A percentile compares a stretch with the other conserved stretches of the same genome.
phyloP scores from a whole-genome alignment of 2,329 filamentous ascomycete genomes.

The Xylaria sp. region DNA sequence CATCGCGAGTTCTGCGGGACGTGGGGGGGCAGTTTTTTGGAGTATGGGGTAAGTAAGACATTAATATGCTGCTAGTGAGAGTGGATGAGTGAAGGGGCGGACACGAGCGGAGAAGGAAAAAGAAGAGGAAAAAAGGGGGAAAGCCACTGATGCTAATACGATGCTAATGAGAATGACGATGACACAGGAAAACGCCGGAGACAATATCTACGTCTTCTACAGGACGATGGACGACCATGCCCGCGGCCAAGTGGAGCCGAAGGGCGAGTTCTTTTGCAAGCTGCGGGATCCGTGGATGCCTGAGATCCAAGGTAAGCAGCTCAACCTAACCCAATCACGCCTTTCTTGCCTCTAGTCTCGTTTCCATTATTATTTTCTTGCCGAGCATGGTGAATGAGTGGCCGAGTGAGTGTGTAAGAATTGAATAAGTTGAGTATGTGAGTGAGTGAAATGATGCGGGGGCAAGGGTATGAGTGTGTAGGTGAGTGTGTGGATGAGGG shows the following conservation, averaged over 20 bases:
- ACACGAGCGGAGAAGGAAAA: too few species aligned
- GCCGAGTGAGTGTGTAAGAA: too few species aligned
- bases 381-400: too few species aligned
- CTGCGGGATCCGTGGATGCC: slow-evolving; percentile 48
- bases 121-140: background rate
- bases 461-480: background rate
- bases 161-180: background rate
- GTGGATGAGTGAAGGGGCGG: too few species aligned
- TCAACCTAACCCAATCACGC: too few species aligned
- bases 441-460: background rate
- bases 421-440: too few species aligned
- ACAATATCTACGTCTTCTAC: slow-evolving; percentile 49
- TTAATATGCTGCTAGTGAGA: too few species aligned
- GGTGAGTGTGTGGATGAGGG: too few species aligned
- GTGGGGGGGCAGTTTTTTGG: slow-evolving; percentile 63
- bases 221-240: slow-evolving; percentile 48
- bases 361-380: background rate
- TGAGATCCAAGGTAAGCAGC: slow-evolving; percentile 39
- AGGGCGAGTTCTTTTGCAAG: slow-evolving; percentile 49
- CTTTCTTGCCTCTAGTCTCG: background rate
- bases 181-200: slow-evolving; percentile 44
- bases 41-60: slow-evolving; percentile 58
- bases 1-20: slow-evolving; percentile 64
- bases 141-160: background rate
- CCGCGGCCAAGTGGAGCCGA: slow-evolving; percentile 45